Percentiles rank a stretch among this genome's conserved stretches.
Conservation (phyloP, 192 early-diverging fungal genomes). For the Umbelopsis ramanniana region DNA sequence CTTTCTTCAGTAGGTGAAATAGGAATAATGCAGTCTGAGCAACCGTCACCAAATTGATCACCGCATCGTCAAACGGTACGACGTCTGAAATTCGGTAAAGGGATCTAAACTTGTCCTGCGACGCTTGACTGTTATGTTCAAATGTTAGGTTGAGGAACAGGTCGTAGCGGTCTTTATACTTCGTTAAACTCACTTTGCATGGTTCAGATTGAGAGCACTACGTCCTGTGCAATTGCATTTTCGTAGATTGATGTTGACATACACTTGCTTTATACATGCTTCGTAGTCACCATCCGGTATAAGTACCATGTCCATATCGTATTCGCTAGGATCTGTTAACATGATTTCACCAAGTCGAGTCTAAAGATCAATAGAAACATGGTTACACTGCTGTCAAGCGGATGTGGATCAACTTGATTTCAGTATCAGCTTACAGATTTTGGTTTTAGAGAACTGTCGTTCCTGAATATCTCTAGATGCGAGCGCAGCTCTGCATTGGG, state of each 20-base stretch:
- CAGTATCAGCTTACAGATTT: conserved; percentile 40
- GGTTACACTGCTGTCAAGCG: not conserved
- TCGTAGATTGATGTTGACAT: conserved; percentile 55
- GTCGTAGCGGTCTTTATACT: not conserved
- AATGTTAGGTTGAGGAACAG: not conserved
- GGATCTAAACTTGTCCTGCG: conserved; percentile 56
- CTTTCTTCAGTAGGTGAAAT: conserved; percentile 43
- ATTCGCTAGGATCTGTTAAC: conserved; percentile 51
- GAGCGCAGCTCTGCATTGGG: conserved; percentile 34
- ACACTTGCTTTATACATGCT: conserved; percentile 45
- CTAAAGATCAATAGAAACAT: conserved; percentile 24
- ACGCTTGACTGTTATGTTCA: conserved; percentile 42
- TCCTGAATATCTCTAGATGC: conserved; percentile 29
- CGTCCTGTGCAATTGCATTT: conserved; percentile 55
- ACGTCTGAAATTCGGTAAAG: conserved; percentile 52
- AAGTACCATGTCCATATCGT: conserved; percentile 53
- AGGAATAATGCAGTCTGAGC: conserved; percentile 50
- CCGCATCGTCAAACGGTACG: conserved; percentile 51
- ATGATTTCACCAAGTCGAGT: conserved; percentile 51
- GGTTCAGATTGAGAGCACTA: conserved; percentile 52
- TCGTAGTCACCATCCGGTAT: conserved; percentile 58
- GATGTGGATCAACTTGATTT: not conserved
- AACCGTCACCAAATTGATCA: conserved; percentile 47
- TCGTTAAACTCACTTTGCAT: conserved; percentile 42
- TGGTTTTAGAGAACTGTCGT: conserved; percentile 30